A percentile compares a stretch with the other conserved stretches of the same genome.
Conservation (phyloP, 345 rosid genomes). For the Kandelia obovata region DNA sequence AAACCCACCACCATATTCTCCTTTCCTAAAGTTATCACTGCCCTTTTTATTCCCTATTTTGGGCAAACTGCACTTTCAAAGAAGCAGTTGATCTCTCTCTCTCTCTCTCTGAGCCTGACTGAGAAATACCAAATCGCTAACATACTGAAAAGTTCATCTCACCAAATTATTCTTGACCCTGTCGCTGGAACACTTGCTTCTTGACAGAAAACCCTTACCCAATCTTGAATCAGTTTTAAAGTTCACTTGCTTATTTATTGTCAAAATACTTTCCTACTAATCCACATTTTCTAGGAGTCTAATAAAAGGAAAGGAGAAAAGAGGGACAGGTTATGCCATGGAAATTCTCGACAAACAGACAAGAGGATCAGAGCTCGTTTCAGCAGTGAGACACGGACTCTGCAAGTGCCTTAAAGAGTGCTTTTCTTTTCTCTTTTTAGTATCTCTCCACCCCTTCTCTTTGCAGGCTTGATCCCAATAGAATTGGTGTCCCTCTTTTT, state of each 20-base stretch:
- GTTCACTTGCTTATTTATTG: background rate
- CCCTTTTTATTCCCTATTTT: too few relatives aligned
- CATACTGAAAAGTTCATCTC: conserved; percentile 20
- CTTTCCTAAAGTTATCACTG: background rate
- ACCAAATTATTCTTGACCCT: conserved; percentile 26
- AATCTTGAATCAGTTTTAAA: conserved; percentile 4
- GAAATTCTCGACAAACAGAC: conserved; percentile 51
- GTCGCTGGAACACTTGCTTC: conserved; percentile 1
- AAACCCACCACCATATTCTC: background rate
- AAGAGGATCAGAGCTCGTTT: conserved; percentile 34
- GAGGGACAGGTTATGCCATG: conserved; percentile 29
- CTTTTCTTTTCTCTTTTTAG: conserved; percentile 18
- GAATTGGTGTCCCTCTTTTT: conserved; percentile 20
- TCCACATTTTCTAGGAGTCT: background rate
- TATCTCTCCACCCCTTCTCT: conserved; percentile 4
- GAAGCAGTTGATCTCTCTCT: background rate
- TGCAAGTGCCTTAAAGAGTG: conserved; percentile 28
- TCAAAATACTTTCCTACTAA: background rate
- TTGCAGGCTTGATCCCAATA: conserved; percentile 37
- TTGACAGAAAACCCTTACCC: conserved; percentile 10
- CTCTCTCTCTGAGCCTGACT: conserved; percentile 7
- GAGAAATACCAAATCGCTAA: conserved; percentile 10
- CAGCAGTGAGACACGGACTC: conserved; percentile 28
- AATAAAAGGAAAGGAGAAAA: conserved; percentile 3
- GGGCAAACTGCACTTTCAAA: background rate